Evolutionary conservation across 371 early-diverging fungal species (phyloP), one percentile per base, ranked within the genome.

Genomic region (Rhizopus sp.): DNA sequence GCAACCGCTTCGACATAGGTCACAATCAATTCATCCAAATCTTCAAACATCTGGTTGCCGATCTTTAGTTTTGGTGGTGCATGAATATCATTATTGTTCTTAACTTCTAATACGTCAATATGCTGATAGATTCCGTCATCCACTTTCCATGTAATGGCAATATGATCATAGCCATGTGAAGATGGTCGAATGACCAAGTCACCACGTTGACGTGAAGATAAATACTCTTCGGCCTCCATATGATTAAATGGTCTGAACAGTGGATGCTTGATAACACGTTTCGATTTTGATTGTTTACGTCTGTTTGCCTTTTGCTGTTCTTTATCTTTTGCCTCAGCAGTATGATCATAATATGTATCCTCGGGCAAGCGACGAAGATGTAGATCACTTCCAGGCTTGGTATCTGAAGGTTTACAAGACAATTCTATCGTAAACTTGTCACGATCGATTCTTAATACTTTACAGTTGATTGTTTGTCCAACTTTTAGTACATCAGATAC

Each of bases 81-180:
- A 58, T 47, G 60, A 12, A 44, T 57, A 50, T 90, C 91, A 54
- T 86, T 87, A 51, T 86, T 83, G 69, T 89, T 86, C 57, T 85
- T 83, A 41, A 75, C 56, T 63, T 94, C 94, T 10, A 84, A 62
- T n/a, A 97, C 88, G 60, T 93, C 93, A 38, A 97, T 78, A 68
- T 98, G 98, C 66, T 95, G 93, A 75, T 84, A 95, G 17, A 95
- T 69, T 42, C 73, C 78, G 17, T 92, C 88, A 44, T 82, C 90
- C 10, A 96, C 85, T 62, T 96, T 96, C 94, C 96, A 97, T 4
- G 96, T 96, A 31, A 97, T 86, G 0, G 92, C 88, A 15, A 99
- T 78, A 65, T 94, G 93, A 63, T 93, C 87, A 29, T 77, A 72
- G 9, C 96, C 96, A 9, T 87, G 84, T 4, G 92, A 91, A 12